Conservation (phyloP, 805 yeast species). For the Wickerhamomyces tratensis region DNA sequence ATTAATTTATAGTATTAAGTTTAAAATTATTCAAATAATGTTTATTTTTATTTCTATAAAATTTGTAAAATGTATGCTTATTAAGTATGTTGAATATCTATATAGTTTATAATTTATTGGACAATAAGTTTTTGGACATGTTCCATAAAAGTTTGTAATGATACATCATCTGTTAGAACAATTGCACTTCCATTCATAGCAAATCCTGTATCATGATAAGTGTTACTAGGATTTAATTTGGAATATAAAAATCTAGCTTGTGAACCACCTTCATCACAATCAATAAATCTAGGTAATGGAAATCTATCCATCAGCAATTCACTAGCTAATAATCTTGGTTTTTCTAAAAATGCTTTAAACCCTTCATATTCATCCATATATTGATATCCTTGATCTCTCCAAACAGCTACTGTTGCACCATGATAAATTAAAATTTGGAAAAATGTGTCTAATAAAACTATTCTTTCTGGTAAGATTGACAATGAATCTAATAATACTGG, state of each 20-base stretch:
- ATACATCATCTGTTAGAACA: constrained; percentile 50
- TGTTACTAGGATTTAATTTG: constrained; percentile 57
- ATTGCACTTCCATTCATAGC: constrained; percentile 26
- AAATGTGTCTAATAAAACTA: constrained; percentile 54
- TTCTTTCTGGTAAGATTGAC: constrained; percentile 47
- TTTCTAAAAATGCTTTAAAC: constrained; percentile 48
- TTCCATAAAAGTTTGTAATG: constrained; percentile 47
- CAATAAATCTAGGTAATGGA: constrained; percentile 65
- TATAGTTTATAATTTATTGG: no score
- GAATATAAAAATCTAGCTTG: constrained; percentile 67
- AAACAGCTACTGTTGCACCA: constrained; percentile 56
- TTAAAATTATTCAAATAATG: no score
- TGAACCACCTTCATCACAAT: constrained; percentile 69
- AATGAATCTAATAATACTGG: constrained; percentile 57
- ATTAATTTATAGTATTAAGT: no score
- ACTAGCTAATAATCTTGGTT: constrained; percentile 58
- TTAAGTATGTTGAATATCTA: no score
- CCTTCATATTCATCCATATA: constrained; percentile 49
- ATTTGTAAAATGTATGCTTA: no score
- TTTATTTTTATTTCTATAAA: no score
- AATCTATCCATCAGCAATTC: constrained; percentile 54
- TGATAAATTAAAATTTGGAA: constrained; percentile 61
- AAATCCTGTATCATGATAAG: constrained; percentile 28
- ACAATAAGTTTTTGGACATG: constrained; percentile 23
- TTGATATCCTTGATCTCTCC: constrained; percentile 59